These are phyloP conservation scores for Aurinia saxatilis DNA, from an alignment of 345 rosid genomes.

Conservation along the genomic window DNA sequence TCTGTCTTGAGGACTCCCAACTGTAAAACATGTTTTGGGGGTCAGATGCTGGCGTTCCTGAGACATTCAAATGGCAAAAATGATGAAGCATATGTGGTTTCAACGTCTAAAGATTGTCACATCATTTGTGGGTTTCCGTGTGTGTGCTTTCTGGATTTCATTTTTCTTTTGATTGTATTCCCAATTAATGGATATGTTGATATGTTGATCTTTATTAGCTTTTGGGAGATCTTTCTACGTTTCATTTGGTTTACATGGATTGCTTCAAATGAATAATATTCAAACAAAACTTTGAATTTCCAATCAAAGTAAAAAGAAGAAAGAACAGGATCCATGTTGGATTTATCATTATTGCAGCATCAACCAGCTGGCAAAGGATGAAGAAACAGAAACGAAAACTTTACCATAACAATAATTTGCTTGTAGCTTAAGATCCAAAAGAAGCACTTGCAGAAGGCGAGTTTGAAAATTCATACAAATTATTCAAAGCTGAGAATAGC, in stretches of 20 bases:
- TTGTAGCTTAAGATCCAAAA: conserved; percentile 19
- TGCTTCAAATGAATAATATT: not conserved
- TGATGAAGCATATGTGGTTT: conserved; percentile 9
- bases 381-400: not conserved
- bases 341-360: conserved; percentile 16
- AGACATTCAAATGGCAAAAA: conserved; percentile 7
- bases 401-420: conserved; percentile 8
- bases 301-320: not conserved
- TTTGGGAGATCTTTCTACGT: not conserved
- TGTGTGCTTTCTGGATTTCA: conserved; percentile 6
- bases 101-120: conserved; percentile 12
- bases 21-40: conserved; percentile 10
- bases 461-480: conserved; percentile 13
- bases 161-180: conserved; percentile 9
- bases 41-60: not conserved
- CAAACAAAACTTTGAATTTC: not conserved
- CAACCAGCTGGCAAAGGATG: conserved; percentile 2
- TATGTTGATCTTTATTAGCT: conserved; percentile 1
- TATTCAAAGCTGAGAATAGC: conserved; percentile 1
- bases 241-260: too few relatives aligned
- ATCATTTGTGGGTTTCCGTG: conserved; percentile 2
- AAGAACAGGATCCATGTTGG: not conserved
- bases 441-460: conserved; percentile 5
- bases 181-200: conserved; percentile 14
- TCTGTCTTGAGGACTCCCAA: not conserved